phyloP scores from a whole-genome alignment of 2,329 filamentous ascomycete species.

The Colletotrichum navitas region DNA sequence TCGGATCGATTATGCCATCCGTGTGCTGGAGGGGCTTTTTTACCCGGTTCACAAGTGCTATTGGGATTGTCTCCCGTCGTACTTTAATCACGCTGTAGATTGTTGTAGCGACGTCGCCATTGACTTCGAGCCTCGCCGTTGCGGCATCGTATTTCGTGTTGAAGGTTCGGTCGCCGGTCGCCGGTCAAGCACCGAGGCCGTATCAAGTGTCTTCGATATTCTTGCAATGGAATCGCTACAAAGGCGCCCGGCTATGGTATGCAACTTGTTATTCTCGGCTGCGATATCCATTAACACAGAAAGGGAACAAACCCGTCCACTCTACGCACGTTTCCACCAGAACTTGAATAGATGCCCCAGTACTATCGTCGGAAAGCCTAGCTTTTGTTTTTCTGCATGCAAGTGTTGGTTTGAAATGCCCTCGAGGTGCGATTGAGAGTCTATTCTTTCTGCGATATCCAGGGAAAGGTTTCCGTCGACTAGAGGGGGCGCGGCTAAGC shows the following conservation, averaged over 20 bases:
- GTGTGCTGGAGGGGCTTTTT: background rate
- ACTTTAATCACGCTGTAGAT: too few relatives aligned
- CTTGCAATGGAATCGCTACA: background rate
- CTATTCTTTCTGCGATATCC: background rate
- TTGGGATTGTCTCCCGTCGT: background rate
- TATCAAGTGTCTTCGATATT: background rate
- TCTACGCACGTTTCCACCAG: too few relatives aligned
- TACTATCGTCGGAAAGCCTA: rapidly evolving
- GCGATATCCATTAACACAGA: too few relatives aligned
- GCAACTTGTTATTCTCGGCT: background rate
- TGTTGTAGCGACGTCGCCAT: background rate
- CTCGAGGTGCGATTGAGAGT: background rate
- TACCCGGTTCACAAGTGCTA: background rate
- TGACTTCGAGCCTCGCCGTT: background rate
- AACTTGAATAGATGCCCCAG: background rate
- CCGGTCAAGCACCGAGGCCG: background rate
- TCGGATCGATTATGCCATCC: background rate
- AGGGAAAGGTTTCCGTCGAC: background rate
- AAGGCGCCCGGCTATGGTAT: background rate
- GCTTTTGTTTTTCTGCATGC: too few relatives aligned
- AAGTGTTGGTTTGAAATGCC: background rate
- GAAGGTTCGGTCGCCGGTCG: background rate
- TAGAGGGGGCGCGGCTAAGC: background rate
- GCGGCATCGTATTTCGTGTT: background rate
- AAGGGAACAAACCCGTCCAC: background rate